Percentiles rank a stretch among this genome's conserved stretches.
phyloP scores from a whole-genome alignment of 2,329 filamentous ascomycete species.

The Colletotrichum caudatum region DNA sequence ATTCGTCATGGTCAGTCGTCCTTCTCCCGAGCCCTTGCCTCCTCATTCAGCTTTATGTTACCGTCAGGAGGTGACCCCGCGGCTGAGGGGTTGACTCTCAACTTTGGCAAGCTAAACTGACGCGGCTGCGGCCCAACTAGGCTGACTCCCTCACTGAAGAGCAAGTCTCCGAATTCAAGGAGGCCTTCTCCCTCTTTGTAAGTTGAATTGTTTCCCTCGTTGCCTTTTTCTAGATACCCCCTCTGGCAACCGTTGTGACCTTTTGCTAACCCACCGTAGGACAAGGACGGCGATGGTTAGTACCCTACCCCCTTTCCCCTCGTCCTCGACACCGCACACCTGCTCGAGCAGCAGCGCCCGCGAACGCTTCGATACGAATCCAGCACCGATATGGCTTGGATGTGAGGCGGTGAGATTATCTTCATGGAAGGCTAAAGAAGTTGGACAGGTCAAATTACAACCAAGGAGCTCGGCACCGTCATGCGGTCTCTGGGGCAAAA shows the following conservation, averaged over 20 bases:
- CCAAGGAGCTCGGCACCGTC: slow-evolving; percentile 89
- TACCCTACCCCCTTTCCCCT: slow-evolving; percentile 47
- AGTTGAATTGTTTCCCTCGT: slow-evolving; percentile 57
- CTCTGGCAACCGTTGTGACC: slow-evolving; percentile 34
- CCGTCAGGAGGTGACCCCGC: slow-evolving; percentile 30
- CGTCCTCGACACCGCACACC: slow-evolving; percentile 18
- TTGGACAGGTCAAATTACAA: slow-evolving; percentile 84
- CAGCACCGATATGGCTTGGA: background rate
- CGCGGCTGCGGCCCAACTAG: slow-evolving; percentile 59
- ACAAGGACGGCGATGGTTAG: slow-evolving; percentile 93
- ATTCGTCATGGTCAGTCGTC: slow-evolving; percentile 32
- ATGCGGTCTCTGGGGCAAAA: slow-evolving; percentile 93
- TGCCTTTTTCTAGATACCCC: background rate
- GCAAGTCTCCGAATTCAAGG: slow-evolving; percentile 99
- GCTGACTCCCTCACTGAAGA: slow-evolving; percentile 99
- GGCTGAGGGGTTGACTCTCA: slow-evolving; percentile 35
- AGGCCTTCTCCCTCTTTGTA: slow-evolving; percentile 99
- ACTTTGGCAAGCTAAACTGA: slow-evolving; percentile 34
- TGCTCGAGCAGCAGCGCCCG: slow-evolving; percentile 15
- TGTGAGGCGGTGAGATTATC: background rate
- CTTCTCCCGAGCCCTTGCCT: background rate
- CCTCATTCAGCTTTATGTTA: slow-evolving; percentile 1
- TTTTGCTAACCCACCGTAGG: slow-evolving; percentile 63
- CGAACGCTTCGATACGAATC: slow-evolving; percentile 19
- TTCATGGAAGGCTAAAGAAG: slow-evolving; percentile 45